Evolutionary conservation across 2,329 filamentous ascomycete genomes (phyloP), one percentile per base, ranked within the genome.

Genomic region (Hypoxylon sp.): DNA sequence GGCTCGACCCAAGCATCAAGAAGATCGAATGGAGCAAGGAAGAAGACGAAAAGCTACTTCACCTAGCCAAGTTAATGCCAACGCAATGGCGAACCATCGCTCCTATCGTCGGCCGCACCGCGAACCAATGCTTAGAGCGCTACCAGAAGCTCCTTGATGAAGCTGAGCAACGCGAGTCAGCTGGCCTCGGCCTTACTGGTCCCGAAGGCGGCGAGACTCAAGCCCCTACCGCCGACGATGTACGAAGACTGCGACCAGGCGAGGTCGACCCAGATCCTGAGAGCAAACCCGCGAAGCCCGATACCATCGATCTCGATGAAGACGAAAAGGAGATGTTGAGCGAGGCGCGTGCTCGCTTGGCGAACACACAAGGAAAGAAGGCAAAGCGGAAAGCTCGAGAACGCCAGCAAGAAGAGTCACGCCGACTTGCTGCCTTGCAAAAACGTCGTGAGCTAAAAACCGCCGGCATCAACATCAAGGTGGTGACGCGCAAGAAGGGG

Each of bases 241-340:
- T 98, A 59, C 88, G 96, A 77, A 90, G 90, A 73, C 81, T 99
- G 79, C 90, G 93, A 73, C 95, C 96, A 5, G 96, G 96, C 73
- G 96, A 99, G 83, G 88, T 98, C 68, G 96, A 99, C 75, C 94
- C 95, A n/a, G 95, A 98, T 76, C 94, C 96, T 9, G 96, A 99
- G 81, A 96, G 92, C 74, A 98, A 98, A 80, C 96, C 96, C 61
- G 96, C 96, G 37, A 88, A 94, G 67, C 96, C 96, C 42, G 96
- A 99, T 80, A 98, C 96, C 5, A 96, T 99, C 78, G 96, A 99
- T 81, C 90, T 99, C 76, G 96, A 99, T 78, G 96, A 99, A 80
- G 96, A 99, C 78, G 96, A 99, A 81, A 98, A 99, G 84, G 96
- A 99, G 82, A 99, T 99, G 96, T 82, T 99, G 77, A 98, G 94